phyloP scores from a whole-genome alignment of 148 eudicot species.

The Chenopodium berlandieri region DNA sequence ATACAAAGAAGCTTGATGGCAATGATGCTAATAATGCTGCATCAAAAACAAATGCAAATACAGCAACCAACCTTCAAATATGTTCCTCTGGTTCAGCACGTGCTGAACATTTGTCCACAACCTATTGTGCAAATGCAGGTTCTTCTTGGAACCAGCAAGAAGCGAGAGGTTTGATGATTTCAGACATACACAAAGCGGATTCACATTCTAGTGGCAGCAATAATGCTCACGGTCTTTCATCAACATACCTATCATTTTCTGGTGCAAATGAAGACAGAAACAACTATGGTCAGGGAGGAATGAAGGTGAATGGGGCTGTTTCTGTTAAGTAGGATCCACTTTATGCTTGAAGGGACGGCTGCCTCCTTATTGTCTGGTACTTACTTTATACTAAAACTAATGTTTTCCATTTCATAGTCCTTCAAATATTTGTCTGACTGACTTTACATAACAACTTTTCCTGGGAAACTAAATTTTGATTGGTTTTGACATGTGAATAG shows the following conservation, averaged over 20 bases:
- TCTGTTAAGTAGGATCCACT: slow-evolving; percentile 32
- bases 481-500: not conserved
- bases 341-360: slow-evolving; percentile 17
- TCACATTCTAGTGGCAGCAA: slow-evolving; percentile 24
- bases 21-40: slow-evolving; percentile 23
- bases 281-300: slow-evolving; percentile 33
- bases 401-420: not conserved
- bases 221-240: slow-evolving; percentile 27
- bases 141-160: slow-evolving; percentile 26
- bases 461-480: not conserved
- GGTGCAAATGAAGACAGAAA: slow-evolving; percentile 27
- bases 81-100: slow-evolving; percentile 31
- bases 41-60: slow-evolving; percentile 26
- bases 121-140: slow-evolving; percentile 24
- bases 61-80: slow-evolving; percentile 22
- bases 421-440: not conserved
- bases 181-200: slow-evolving; percentile 25
- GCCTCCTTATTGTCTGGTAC: slow-evolving; percentile 10
- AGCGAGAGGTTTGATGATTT: slow-evolving; percentile 17
- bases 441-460: not conserved
- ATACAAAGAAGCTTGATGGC: slow-evolving; percentile 44
- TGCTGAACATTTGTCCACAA: slow-evolving; percentile 20
- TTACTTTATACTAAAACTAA: not conserved
- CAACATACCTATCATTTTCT: slow-evolving; percentile 32
- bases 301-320: slow-evolving; percentile 38